Base-by-base conservation (phyloP, 169 alveolate species). In the Plasmodium falciparum region DNA sequence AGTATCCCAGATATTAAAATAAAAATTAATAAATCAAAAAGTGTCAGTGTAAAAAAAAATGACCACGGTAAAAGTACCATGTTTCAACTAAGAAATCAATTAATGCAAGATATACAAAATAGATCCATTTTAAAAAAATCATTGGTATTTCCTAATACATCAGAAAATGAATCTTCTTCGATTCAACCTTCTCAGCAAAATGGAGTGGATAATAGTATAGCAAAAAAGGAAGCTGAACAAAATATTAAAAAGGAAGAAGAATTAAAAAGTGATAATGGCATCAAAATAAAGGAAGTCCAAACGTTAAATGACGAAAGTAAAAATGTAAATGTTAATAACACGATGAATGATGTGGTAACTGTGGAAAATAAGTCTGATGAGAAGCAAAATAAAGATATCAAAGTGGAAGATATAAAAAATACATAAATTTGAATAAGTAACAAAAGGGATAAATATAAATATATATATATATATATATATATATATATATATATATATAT, bases 71-170 rank as follows among this genome's bases (percentile, higher is more conserved):
- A 78, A 71, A 54, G 70, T 17, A 12, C 76, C 12, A 65, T 66
- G 70, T 78, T 78, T 78, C 89, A 78, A 56, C 70, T 78, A 29
- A 78, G 76, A 47, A 66, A 13, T 65, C 65, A 65, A 52, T 50
- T 78, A 17, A 24, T 78, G 33, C 69, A 67, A 17, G 89, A 78
- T 43, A 75, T 75, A 45, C 88, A 61, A 56, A 61, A 63, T 75
- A 49, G 66, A 52, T 29, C 71, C 47, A 12, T 47, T 54, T 3
- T 61, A 29, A 74, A 62, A 75, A 63, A 29, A 29, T n/a, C 43
- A n/a, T 15, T 17, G 17, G 20, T 13, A 9, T 26, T 22, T 75
- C 17, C 22, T 17, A 67, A 9, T 20, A 75, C n/a, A 9, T 5
- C 15, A n/a, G 5, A 15, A 3, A 17, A 17, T 15, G 54, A 43